phyloP scores from a whole-genome alignment of 208 protist species.

The Trypanosoma cruzi region DNA sequence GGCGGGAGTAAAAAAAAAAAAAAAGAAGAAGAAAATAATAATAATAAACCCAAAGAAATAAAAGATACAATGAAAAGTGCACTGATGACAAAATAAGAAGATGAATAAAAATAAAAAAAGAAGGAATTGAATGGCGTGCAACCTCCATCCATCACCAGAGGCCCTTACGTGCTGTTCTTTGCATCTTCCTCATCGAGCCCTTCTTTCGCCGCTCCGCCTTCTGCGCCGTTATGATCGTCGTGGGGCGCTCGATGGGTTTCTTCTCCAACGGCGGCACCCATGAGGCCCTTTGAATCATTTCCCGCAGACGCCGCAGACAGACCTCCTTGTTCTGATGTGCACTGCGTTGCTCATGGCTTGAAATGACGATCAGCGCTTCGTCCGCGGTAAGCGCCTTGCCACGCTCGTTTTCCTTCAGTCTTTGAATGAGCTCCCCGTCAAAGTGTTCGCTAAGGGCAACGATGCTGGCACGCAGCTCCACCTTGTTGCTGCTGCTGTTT shows the following conservation, averaged over 20 bases:
- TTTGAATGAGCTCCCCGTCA: conserved; percentile 51
- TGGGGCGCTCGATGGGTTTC: conserved; percentile 50
- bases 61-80: background rate
- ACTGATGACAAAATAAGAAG: background rate
- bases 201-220: conserved; percentile 58
- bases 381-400: conserved; percentile 52
- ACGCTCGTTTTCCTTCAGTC: conserved; percentile 41
- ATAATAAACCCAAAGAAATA: background rate
- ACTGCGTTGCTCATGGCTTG: conserved; percentile 77
- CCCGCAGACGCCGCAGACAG: conserved; percentile 56
- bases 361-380: conserved; percentile 51
- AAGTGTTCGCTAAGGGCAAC: conserved; percentile 47
- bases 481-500: conserved; percentile 90
- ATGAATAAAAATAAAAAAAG: background rate
- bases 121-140: background rate
- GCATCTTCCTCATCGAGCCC: conserved; percentile 56
- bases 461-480: conserved; percentile 75
- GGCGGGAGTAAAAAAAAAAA: background rate
- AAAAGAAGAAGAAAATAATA: background rate
- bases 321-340: conserved; percentile 79
- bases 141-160: conserved; percentile 21
- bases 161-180: conserved; percentile 26
- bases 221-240: conserved; percentile 43
- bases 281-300: conserved; percentile 70
- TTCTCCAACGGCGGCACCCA: conserved; percentile 74